These are phyloP conservation scores for Kwoniella bestiolae DNA, from an alignment of 768 basidiomycete species.

Conservation along the genomic window DNA sequence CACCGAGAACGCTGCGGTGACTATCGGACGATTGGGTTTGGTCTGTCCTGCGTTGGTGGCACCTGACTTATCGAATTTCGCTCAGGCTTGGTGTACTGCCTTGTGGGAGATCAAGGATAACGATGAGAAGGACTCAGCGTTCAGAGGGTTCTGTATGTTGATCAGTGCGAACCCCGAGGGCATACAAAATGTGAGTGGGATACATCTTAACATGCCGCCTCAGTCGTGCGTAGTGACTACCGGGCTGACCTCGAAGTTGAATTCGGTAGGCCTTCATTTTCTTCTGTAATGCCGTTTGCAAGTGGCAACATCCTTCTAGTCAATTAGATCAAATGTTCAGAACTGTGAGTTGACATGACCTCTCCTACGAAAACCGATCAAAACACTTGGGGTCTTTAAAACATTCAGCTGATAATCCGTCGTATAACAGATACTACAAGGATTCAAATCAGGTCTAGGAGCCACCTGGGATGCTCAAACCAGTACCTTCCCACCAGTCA, in stretches of 20 bases:
- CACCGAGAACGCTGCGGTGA: slow-evolving; percentile 97
- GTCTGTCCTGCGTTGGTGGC: slow-evolving; percentile 89
- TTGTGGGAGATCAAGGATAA: slow-evolving; percentile 98
- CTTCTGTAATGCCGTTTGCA: slow-evolving; percentile 97
- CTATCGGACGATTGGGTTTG: slow-evolving; percentile 92
- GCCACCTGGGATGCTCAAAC: slow-evolving; percentile 80
- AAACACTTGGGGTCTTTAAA: not conserved
- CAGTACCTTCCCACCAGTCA: slow-evolving; percentile 78
- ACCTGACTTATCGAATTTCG: slow-evolving; percentile 85
- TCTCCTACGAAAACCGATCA: not conserved
- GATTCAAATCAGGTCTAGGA: slow-evolving; percentile 86
- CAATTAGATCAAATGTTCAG: slow-evolving; percentile 95
- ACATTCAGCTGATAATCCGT: not conserved
- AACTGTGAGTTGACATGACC: slow-evolving; percentile 56
- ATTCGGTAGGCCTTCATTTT: slow-evolving; percentile 88
- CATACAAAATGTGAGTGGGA: slow-evolving; percentile 75
- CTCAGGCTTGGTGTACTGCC: slow-evolving; percentile 95
- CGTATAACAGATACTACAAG: slow-evolving; percentile 67
- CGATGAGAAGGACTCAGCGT: slow-evolving; percentile 98
- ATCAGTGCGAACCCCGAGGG: slow-evolving; percentile 93
- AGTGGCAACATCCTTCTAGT: slow-evolving; percentile 89
- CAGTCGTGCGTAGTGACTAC: too few species aligned
- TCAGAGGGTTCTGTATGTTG: slow-evolving; percentile 93
- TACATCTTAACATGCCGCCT: not conserved
- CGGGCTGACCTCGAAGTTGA: too few species aligned